Conservation (phyloP, 83 land plant species). For the Thuja plicata region DNA sequence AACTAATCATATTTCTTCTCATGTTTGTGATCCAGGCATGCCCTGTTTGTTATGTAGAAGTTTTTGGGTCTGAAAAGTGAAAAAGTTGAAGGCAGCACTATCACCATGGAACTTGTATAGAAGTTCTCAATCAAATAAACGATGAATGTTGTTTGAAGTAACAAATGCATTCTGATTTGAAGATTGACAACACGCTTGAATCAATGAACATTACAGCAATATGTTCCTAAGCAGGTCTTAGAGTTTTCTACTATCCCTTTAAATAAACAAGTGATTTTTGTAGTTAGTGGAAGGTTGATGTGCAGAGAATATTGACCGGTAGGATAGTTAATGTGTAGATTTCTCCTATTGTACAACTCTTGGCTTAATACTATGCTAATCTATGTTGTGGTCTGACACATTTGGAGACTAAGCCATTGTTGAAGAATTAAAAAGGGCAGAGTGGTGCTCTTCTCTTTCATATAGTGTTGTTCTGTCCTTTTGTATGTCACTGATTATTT, state of each 20-base stretch:
- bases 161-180: constrained; percentile 1
- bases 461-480: neutral
- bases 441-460: neutral
- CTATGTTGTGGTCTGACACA: neutral
- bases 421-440: neutral
- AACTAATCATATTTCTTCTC: neutral
- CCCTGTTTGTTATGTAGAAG: constrained; percentile 32
- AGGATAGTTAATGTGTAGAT: neutral
- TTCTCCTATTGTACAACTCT: neutral
- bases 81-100: neutral
- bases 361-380: neutral
- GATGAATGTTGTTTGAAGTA: neutral
- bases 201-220: neutral
- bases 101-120: neutral
- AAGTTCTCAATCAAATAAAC: neutral
- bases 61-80: constrained; percentile 7
- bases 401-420: neutral
- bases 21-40: constrained; percentile 24
- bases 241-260: neutral
- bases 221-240: neutral
- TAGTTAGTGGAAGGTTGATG: constrained; percentile 9
- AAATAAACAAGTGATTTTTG: constrained; percentile 7
- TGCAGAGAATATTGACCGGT: neutral
- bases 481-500: neutral
- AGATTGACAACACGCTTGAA: neutral